A percentile compares a stretch with the other conserved stretches of the same genome.
These are phyloP conservation scores for Metschnikowia shivogae DNA, from an alignment of 805 yeast genomes.

Conservation along the genomic window DNA sequence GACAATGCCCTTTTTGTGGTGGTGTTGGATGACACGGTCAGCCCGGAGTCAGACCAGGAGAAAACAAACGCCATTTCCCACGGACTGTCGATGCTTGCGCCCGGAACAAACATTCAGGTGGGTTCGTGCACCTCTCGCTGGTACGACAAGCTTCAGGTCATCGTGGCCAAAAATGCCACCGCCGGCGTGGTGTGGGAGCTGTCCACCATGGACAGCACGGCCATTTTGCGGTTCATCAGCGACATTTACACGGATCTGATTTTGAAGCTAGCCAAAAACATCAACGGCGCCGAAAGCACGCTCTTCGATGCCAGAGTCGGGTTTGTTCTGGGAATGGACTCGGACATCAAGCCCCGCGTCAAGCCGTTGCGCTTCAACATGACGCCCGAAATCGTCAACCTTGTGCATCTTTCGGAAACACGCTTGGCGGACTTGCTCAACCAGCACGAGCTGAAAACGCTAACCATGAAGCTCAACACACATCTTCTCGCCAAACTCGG, in stretches of 20 bases:
- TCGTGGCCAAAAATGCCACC: constrained; percentile 51
- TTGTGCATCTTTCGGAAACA: constrained; percentile 54
- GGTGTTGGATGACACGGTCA: constrained; percentile 43
- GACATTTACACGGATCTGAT: constrained; percentile 58
- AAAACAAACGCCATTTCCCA: constrained; percentile 48
- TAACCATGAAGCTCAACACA: constrained; percentile 33
- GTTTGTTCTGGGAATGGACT: constrained; percentile 36
- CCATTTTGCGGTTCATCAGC: constrained; percentile 52
- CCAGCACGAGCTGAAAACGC: constrained; percentile 52
- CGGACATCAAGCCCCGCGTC: constrained; percentile 35
- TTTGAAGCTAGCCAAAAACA: constrained; percentile 52
- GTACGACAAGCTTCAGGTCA: constrained; percentile 55
- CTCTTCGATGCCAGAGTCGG: constrained; percentile 38
- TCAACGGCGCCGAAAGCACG: constrained; percentile 54
- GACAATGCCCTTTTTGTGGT: constrained; percentile 52
- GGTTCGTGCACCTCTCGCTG: constrained; percentile 59
- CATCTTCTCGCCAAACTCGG: constrained; percentile 37
- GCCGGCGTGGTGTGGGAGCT: constrained; percentile 61
- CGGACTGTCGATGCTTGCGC: constrained; percentile 44
- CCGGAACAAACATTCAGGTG: constrained; percentile 44
- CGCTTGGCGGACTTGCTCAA: constrained; percentile 53
- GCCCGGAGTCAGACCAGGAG: constrained; percentile 46
- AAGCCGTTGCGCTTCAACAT: constrained; percentile 30
- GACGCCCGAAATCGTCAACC: constrained; percentile 44
- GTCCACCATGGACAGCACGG: constrained; percentile 54